Conservation (phyloP, 2,329 filamentous ascomycete species). For the Pseudogymnoascus sp. region DNA sequence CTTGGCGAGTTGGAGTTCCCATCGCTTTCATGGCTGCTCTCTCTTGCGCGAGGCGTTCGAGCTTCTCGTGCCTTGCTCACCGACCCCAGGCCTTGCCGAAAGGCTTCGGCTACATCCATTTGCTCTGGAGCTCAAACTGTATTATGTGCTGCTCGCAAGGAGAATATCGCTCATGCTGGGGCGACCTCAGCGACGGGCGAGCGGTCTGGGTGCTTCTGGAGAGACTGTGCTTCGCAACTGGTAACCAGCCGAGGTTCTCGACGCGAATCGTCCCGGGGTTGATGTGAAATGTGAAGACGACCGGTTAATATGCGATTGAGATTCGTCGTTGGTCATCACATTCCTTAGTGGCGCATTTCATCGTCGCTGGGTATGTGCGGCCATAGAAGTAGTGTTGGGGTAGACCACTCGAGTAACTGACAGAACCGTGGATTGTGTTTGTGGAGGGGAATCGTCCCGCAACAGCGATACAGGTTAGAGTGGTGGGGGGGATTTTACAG, state of each 20-base stretch:
- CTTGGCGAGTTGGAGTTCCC: constrained; percentile 46
- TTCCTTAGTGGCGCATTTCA: constrained; percentile 3
- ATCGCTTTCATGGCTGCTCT: constrained; percentile 38
- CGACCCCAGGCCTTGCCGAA: constrained; percentile 47
- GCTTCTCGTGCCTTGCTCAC: constrained; percentile 27
- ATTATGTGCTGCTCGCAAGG: neutral
- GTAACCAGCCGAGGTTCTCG: neutral
- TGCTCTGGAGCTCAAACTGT: constrained; percentile 13
- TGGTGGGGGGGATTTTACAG: constrained; percentile 3
- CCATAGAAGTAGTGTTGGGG: neutral
- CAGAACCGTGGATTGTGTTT: neutral
- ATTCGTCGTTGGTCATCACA: constrained; percentile 8
- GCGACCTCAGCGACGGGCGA: neutral
- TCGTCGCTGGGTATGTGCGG: constrained; percentile 5
- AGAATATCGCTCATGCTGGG: neutral
- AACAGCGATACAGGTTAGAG: neutral
- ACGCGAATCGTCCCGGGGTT: neutral
- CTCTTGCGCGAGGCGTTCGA: constrained; percentile 22
- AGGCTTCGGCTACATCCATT: constrained; percentile 54
- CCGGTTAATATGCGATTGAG: constrained; percentile 7
- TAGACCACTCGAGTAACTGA: neutral
- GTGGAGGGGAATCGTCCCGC: neutral
- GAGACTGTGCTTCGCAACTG: neutral
- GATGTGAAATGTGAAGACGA: neutral
- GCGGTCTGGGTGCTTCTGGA: neutral